Base-by-base conservation (phyloP, 2,329 filamentous ascomycete genomes). In the Magnaporthiopsis incrustans region DNA sequence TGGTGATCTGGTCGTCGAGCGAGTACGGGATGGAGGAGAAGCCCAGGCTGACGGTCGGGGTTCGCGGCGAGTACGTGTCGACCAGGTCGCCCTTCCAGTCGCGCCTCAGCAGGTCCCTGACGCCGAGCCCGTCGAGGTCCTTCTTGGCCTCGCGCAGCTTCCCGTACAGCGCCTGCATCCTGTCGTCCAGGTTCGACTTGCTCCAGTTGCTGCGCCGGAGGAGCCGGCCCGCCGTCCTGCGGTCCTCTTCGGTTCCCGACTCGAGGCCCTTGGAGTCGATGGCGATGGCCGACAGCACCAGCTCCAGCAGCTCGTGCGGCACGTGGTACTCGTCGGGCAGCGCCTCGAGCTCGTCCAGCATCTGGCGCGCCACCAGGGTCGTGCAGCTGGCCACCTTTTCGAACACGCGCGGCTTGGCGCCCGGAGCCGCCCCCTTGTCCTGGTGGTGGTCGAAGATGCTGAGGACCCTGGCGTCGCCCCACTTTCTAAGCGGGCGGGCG, bases 31-130 rank as follows among this genome's bases (percentile, higher is more conserved):
- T 76, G 1, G 77, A 79, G 0, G 77, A 75, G 66, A 80, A 79
- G 22, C 78, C 78, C 0, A 81, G 75, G 67, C 73, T 78, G 62
- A 81, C 77, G 5, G 77, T 79, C 0, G 78, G 78, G 1, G 77
- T 80, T 50, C 73, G 76, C 5, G 77, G 76, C 0, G 78, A 79
- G 38, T 44, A 44, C 0, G 78, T 81, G 68, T 80, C 77, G 60
- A 80, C 77, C 22, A 80, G 67, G 63, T 79, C 77, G 62, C 77
- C 77, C 68, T 81, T 81, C 78, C 78, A 81, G 72, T 81, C 78
- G 53, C 78, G 72, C 11, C 78, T 71, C 33, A 81, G 72, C 60
- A 81, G 71, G 66, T 81, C 78, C 58, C 78, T 76, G 1, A 81
- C 71, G 30, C 70, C 72, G 6, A 81, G 73, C 38, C 73, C 60